Evolutionary conservation across 2,329 filamentous ascomycete species (phyloP).

Genomic region (Volutella citrinella): DNA sequence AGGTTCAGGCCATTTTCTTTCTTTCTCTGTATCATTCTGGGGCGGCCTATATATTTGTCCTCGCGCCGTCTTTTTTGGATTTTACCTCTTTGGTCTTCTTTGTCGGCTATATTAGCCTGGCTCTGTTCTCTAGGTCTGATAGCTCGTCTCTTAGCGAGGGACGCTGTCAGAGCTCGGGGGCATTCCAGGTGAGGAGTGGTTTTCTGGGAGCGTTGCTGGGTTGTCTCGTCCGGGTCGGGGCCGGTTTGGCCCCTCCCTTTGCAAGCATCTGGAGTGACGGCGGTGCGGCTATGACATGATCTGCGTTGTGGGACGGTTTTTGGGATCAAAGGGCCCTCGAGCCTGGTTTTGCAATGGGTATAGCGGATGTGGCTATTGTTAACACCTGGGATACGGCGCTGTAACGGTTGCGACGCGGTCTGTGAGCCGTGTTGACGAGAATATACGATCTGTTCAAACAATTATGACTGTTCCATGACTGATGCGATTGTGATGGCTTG

Average conservation of each 20-base stretch:
- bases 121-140: no score
- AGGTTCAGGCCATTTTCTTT: slow-evolving; percentile 24
- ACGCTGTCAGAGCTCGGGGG: no score
- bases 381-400: slow-evolving; percentile 30
- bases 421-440: slow-evolving; percentile 32
- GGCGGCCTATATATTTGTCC: slow-evolving; percentile 29
- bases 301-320: slow-evolving; percentile 30
- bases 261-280: slow-evolving; percentile 31
- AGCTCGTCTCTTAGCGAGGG: no score
- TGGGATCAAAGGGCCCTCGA: slow-evolving; percentile 30
- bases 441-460: slow-evolving; percentile 36
- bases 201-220: slow-evolving; percentile 25
- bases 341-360: slow-evolving; percentile 35
- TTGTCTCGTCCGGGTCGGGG: slow-evolving; percentile 25
- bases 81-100: slow-evolving; percentile 18
- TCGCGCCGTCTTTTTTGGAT: slow-evolving; percentile 20
- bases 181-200: no score
- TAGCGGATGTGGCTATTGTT: slow-evolving; percentile 29
- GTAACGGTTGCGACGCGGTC: slow-evolving; percentile 30
- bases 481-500: not conserved
- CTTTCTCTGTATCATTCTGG: slow-evolving; percentile 27
- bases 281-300: slow-evolving; percentile 31
- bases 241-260: slow-evolving; percentile 21
- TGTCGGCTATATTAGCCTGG: slow-evolving; percentile 9
- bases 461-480: slow-evolving; percentile 1